phyloP scores from a whole-genome alignment of 1,284 basidiomycete genomes.

The Ceratobasidium sp. region DNA sequence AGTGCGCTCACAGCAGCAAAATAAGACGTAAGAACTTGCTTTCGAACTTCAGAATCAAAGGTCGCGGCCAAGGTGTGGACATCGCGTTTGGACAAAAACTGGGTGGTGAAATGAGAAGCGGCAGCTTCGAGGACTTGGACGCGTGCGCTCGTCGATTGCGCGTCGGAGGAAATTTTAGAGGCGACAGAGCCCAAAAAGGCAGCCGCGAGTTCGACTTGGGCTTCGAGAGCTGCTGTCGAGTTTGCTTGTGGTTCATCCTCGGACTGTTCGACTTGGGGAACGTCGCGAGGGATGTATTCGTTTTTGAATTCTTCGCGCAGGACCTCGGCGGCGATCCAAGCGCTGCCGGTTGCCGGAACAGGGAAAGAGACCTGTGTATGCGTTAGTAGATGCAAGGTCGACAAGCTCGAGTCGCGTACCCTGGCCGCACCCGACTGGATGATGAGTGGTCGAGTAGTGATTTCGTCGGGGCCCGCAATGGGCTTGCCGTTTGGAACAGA shows the following conservation, averaged over 20 bases:
- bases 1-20: constrained; percentile 79
- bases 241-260: constrained; percentile 47
- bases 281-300: constrained; percentile 47
- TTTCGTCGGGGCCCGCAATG: constrained; percentile 45
- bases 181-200: constrained; percentile 80
- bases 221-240: constrained; percentile 54
- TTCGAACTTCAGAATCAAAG: constrained; percentile 79
- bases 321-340: constrained; percentile 90
- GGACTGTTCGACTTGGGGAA: constrained; percentile 24
- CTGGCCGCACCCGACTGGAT: constrained; percentile 67
- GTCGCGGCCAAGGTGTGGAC: constrained; percentile 80
- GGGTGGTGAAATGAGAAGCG: constrained; percentile 78
- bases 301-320: constrained; percentile 85
- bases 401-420: constrained; percentile 55
- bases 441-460: constrained; percentile 69
- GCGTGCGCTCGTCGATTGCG: constrained; percentile 62
- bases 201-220: constrained; percentile 77
- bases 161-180: constrained; percentile 63
- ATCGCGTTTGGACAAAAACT: constrained; percentile 72
- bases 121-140: constrained; percentile 74
- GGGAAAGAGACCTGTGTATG: constrained; percentile 75
- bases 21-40: constrained; percentile 80
- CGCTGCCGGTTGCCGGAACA: constrained; percentile 74
- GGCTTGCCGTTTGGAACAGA: constrained; percentile 39
- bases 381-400: constrained; percentile 37